Base-by-base conservation (phyloP, 352 stramenopile species). In the Globisporangium canariense region DNA sequence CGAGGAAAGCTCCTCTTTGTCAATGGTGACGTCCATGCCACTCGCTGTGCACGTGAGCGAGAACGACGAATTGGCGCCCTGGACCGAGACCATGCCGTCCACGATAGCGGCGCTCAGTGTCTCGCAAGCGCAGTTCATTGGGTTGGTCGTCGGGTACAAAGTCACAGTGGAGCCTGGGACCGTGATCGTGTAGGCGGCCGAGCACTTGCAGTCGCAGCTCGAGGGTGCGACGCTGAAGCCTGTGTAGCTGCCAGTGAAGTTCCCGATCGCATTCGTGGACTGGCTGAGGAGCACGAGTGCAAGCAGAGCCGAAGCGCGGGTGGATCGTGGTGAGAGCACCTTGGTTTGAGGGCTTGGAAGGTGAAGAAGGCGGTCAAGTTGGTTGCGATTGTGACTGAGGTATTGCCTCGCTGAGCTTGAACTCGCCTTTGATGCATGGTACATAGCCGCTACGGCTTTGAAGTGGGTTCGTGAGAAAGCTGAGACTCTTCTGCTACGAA, bases 161-260 rank as follows among this genome's bases (percentile, higher is more conserved):
- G 53, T 59, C 34, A 11, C n/a, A 11, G 34, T 47, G 5, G 18
- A 5, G 3, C 34, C 34, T 16, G 34, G 36, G 30, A 59, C 53
- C 14, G 53, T 30, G 53, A 59, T 59, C 53, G 40, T 32, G 53
- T 59, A 59, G 30, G 53, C 13, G 16, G 36, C 32, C 11, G 53
- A 28, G 53, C 34, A 59, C 34, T 10, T 9, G 53, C 36, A 47
- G 6, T 49, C 20, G 53, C 53, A 59, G 34, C 18, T 56, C 9
- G 25, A n/a, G 4, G 34, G 20, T 2, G 38, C 14, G 34, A 32
- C 38, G 34, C 53, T 49, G 16, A 20, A 1, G 53, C n/a, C 10
- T 2, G n/a, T 47, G 34, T 47, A 59, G 28, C 7, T 10, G 10
- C 53, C 53, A 2, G 9, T 18, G n/a, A 59, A 59, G 22, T 7